Base-by-base conservation (phyloP, 2,329 filamentous ascomycete genomes). In the Stemphylium vesicarium region DNA sequence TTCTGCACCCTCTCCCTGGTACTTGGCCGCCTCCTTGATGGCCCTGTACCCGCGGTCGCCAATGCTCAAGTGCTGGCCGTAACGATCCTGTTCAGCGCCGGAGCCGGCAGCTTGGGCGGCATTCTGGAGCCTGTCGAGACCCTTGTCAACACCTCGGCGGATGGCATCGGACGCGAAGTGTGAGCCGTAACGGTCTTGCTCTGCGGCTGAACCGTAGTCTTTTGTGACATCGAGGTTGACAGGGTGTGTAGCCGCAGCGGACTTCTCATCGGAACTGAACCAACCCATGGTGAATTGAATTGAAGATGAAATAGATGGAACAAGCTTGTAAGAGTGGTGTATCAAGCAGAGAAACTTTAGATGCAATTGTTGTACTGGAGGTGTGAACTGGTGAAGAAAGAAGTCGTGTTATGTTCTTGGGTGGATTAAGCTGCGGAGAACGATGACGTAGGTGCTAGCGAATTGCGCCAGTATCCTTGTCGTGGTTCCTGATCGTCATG, bases 161-260 rank as follows among this genome's bases (percentile, higher is more conserved):
- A 66, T 63, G 26, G 59, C 51, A 13, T 66, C 64, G 0, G 63
- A 53, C 13, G 59, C 58, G 37, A 72, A 72, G 49, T 72, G 68
- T n/a, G 58, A 46, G 36, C 57, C 67, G 37, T 70, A 71, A 10
- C 68, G 69, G 49, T 72, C 71, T 52, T 73, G 70, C 57, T 74
- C 71, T 11, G 71, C 68, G 13, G 63, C 71, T 8, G 70, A 71
- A 50, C 68, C 69, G 22, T 58, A 55, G 31, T 64, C 61, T 39
- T 60, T 62, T 43, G 63, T 64, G 50, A 68, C 51, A 54, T 68
- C 65, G 31, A 56, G 52, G 52, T 68, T 68, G 52, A 60, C 48
- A 16, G 65, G 65, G 52, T 68, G 50, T 6, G 58, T 55, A 26
- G 57, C 55, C 10, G 41, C 13, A 6, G 43, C 29, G 44, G 59